Percentiles rank a stretch among this genome's conserved stretches.
Evolutionary conservation across 2,329 filamentous ascomycete genomes (phyloP).

Genomic region (Pseudogymnoascus sp.): DNA sequence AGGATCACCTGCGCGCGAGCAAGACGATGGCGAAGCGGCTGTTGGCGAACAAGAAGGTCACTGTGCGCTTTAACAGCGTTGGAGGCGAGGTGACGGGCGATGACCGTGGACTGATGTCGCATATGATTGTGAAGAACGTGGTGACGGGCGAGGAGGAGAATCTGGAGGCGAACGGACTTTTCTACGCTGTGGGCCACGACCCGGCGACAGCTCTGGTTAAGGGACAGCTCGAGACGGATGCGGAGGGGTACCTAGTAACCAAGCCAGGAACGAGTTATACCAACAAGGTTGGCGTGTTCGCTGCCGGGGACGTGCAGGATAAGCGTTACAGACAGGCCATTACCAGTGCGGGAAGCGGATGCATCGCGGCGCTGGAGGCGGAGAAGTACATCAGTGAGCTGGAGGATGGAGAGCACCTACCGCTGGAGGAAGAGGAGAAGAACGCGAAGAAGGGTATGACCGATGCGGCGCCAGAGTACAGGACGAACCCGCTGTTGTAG

Average conservation of each 20-base stretch:
- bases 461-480: slow-evolving; percentile 53
- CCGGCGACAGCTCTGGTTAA: slow-evolving; percentile 87
- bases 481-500: slow-evolving; percentile 57
- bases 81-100: slow-evolving; percentile 81
- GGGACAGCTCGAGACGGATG: slow-evolving; percentile 80
- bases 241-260: slow-evolving; percentile 86
- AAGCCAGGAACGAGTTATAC: slow-evolving; percentile 83
- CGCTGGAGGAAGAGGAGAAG: slow-evolving; percentile 29
- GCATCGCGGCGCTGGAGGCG: slow-evolving; percentile 89
- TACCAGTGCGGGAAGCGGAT: slow-evolving; percentile 89
- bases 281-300: slow-evolving; percentile 86
- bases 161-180: slow-evolving; percentile 85
- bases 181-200: slow-evolving; percentile 96
- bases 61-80: slow-evolving; percentile 76
- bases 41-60: slow-evolving; percentile 78
- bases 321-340: slow-evolving; percentile 98
- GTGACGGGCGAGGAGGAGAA: slow-evolving; percentile 70
- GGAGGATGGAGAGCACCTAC: slow-evolving; percentile 19
- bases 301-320: slow-evolving; percentile 95
- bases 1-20: slow-evolving; percentile 77
- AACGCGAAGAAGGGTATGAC: slow-evolving; percentile 38
- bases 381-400: slow-evolving; percentile 83
- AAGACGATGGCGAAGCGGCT: slow-evolving; percentile 88
- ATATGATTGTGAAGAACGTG: slow-evolving; percentile 75
- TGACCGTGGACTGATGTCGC: slow-evolving; percentile 78